Percentiles rank a stretch among this genome's conserved stretches.
Evolutionary conservation across 441 rosid species (phyloP).

Genomic region (Gossypium gossypioides): DNA sequence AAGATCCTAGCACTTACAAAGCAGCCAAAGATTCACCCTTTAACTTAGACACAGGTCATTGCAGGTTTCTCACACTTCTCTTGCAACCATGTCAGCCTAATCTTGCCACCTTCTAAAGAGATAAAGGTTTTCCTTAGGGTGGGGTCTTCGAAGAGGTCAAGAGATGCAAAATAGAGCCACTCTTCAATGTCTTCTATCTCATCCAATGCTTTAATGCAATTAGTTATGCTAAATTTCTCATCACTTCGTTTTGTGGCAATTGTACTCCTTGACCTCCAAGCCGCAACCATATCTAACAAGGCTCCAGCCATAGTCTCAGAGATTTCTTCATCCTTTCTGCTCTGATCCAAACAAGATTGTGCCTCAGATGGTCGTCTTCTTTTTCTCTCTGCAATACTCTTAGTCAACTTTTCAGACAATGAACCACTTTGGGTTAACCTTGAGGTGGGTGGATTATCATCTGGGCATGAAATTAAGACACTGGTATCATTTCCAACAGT

Average conservation of each 20-base stretch:
- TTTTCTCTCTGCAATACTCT: constrained; percentile 31
- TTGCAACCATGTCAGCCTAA: constrained; percentile 47
- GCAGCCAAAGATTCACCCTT: neutral
- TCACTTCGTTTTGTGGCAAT: constrained; percentile 17
- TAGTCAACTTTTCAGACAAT: constrained; percentile 18
- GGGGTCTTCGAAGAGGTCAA: constrained; percentile 62
- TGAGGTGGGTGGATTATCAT: constrained; percentile 25
- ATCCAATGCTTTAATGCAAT: constrained; percentile 57
- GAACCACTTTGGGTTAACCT: constrained; percentile 14
- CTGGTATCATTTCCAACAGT: constrained; percentile 24
- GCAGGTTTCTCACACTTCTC: constrained; percentile 34
- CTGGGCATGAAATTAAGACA: constrained; percentile 18
- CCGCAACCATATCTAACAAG: constrained; percentile 46
- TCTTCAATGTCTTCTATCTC: constrained; percentile 44
- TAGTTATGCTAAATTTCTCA: constrained; percentile 40
- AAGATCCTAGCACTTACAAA: constrained; percentile 1
- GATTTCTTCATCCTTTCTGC: constrained; percentile 30
- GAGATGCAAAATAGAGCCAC: constrained; percentile 43
- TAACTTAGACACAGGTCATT: constrained; percentile 6
- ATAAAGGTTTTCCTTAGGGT: constrained; percentile 48
- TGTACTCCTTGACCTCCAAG: constrained; percentile 33
- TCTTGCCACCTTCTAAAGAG: constrained; percentile 32
- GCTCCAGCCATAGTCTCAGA: constrained; percentile 50
- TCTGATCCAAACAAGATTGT: constrained; percentile 19
- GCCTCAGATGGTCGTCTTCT: constrained; percentile 38